These are phyloP conservation scores for Apiospora kogelbergensis DNA, from an alignment of 2,329 filamentous ascomycete genomes.

Conservation along the genomic window DNA sequence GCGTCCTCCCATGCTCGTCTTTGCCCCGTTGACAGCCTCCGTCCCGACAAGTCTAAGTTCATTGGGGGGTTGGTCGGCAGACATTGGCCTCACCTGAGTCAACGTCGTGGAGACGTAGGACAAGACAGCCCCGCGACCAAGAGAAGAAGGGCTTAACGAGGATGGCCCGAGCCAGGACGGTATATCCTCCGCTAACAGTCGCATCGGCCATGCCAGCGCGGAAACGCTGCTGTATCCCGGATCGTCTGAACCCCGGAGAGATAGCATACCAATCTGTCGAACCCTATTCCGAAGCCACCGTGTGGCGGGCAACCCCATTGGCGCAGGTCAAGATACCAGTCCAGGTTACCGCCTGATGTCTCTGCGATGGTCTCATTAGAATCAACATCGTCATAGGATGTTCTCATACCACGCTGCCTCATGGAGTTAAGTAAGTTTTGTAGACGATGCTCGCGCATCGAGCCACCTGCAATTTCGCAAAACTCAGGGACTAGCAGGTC, in stretches of 20 bases:
- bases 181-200: slow-evolving; percentile 46
- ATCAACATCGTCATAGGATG: slow-evolving; percentile 19
- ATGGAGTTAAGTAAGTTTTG: slow-evolving; percentile 68
- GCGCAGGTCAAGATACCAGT: slow-evolving; percentile 87
- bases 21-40: slow-evolving; percentile 19
- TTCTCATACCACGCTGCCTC: slow-evolving; percentile 63
- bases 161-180: slow-evolving; percentile 26
- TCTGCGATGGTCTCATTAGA: slow-evolving; percentile 31
- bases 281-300: slow-evolving; percentile 87
- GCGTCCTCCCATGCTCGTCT: slow-evolving; percentile 19
- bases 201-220: slow-evolving; percentile 67
- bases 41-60: slow-evolving; percentile 19
- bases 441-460: slow-evolving; percentile 81
- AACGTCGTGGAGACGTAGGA: slow-evolving; percentile 28
- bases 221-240: slow-evolving; percentile 83
- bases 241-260: slow-evolving; percentile 79
- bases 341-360: slow-evolving; percentile 45
- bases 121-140: slow-evolving; percentile 32
- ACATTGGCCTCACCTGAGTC: slow-evolving; percentile 19
- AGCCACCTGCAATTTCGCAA: slow-evolving; percentile 85
- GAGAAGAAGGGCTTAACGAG: slow-evolving; percentile 41
- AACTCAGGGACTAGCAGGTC: slow-evolving; percentile 84
- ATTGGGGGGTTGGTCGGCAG: slow-evolving; percentile 22
- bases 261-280: slow-evolving; percentile 84
- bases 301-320: slow-evolving; percentile 91